Evolutionary conservation across 2,329 filamentous ascomycete genomes (phyloP).

Genomic region (Arthrinium puccinioides): DNA sequence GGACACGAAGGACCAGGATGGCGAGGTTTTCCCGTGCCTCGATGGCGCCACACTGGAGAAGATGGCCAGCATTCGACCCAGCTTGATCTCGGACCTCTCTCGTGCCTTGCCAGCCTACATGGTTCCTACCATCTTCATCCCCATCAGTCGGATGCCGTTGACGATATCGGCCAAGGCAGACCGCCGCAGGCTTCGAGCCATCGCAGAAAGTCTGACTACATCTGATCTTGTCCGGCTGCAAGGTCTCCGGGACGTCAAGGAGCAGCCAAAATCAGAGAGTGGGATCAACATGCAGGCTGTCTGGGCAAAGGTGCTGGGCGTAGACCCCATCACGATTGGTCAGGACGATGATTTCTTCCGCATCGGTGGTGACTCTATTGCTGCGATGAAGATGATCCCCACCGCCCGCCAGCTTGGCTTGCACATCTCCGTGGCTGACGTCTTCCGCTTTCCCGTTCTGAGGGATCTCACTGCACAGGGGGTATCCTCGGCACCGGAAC

Average conservation of each 20-base stretch:
- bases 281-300: slow-evolving; percentile 2
- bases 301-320: slow-evolving; percentile 21
- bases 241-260: neutral
- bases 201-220: neutral
- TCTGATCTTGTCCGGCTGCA: neutral
- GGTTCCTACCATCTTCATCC: slow-evolving; percentile 10
- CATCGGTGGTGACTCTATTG: slow-evolving; percentile 11
- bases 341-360: slow-evolving; percentile 7
- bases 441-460: neutral
- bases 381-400: neutral
- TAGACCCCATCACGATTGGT: slow-evolving; percentile 10
- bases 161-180: slow-evolving; percentile 9
- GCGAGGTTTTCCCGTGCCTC: no score
- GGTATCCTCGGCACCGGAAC: neutral
- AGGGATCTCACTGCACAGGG: neutral
- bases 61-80: no score
- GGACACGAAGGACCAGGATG: slow-evolving; percentile 18
- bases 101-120: slow-evolving; percentile 8
- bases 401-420: neutral
- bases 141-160: slow-evolving; percentile 5
- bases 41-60: no score
- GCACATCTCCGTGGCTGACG: neutral
- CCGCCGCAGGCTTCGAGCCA: slow-evolving; percentile 1
- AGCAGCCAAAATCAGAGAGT: neutral
- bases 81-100: neutral